A percentile compares a stretch with the other conserved stretches of the same genome.
Evolutionary conservation across 306 rosid genomes (phyloP).

Genomic region (Acacia confusa): DNA sequence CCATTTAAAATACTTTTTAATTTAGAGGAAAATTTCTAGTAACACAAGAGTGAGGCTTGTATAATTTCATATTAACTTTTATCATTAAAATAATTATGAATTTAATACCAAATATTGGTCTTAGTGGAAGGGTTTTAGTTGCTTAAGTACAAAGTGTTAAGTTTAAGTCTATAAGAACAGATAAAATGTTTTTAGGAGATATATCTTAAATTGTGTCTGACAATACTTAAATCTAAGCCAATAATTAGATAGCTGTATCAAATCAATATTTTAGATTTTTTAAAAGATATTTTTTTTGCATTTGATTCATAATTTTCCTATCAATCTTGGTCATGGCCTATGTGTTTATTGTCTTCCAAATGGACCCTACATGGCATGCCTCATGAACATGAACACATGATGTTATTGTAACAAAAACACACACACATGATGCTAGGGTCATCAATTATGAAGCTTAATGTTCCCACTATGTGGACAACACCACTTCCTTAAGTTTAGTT

Average conservation of each 20-base stretch:
- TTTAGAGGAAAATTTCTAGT: not conserved
- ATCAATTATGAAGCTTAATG: constrained; percentile 48
- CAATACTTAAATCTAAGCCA: accelerated
- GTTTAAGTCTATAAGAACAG: too few relatives aligned
- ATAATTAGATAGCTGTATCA: too few relatives aligned
- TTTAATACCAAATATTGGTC: too few relatives aligned
- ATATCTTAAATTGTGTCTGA: too few relatives aligned
- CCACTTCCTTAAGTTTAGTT: constrained; percentile 27
- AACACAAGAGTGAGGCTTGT: not conserved
- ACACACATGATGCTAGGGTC: constrained; percentile 32
- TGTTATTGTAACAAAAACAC: constrained; percentile 13
- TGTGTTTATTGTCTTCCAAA: constrained; percentile 1
- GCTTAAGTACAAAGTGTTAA: too few relatives aligned
- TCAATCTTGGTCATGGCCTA: constrained; percentile 16
- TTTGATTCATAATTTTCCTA: not conserved
- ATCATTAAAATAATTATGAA: not conserved
- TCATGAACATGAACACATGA: constrained; percentile 23
- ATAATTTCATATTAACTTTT: not conserved
- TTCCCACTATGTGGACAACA: constrained; percentile 42
- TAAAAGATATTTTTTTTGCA: not conserved
- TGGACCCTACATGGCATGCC: constrained; percentile 64
- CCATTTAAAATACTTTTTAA: not conserved
- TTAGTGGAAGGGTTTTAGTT: too few relatives aligned
- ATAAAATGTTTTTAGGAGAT: too few relatives aligned
- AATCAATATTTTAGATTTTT: not conserved